These are phyloP conservation scores for Thecaphora frezii DNA, from an alignment of 1,284 basidiomycete species.

Conservation along the genomic window DNA sequence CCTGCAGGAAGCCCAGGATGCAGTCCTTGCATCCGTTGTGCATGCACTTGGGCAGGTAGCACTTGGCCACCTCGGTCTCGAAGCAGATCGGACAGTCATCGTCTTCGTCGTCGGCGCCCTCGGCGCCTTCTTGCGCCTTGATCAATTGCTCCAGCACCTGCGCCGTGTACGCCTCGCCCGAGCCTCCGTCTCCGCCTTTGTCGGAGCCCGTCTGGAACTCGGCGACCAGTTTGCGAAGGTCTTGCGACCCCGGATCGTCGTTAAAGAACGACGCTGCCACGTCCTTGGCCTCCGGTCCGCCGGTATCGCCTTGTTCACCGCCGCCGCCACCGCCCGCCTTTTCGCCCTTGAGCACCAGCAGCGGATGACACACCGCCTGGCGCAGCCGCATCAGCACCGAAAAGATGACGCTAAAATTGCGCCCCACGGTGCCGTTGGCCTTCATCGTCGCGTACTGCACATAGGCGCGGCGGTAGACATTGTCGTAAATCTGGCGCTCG, in stretches of 20 bases:
- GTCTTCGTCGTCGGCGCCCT: slow-evolving; percentile 12
- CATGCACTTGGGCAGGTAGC: slow-evolving; percentile 58
- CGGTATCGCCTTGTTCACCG: slow-evolving; percentile 6
- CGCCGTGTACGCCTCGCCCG: slow-evolving; percentile 13
- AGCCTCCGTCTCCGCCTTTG: slow-evolving; percentile 5
- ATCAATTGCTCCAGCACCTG: slow-evolving; percentile 35
- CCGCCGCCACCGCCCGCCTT: slow-evolving; percentile 14
- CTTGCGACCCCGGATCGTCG: slow-evolving; percentile 6
- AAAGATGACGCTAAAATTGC: slow-evolving; percentile 60
- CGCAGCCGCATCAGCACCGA: slow-evolving; percentile 61
- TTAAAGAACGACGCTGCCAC: slow-evolving; percentile 9
- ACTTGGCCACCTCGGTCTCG: slow-evolving; percentile 46
- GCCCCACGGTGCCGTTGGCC: slow-evolving; percentile 44
- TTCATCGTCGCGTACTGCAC: slow-evolving; percentile 46
- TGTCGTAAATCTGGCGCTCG: slow-evolving; percentile 60
- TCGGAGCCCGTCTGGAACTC: slow-evolving; percentile 29
- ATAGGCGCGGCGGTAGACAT: slow-evolving; percentile 53
- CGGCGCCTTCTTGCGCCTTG: slow-evolving; percentile 16
- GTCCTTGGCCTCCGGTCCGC: slow-evolving; percentile 18
- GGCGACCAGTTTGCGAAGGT: slow-evolving; percentile 37
- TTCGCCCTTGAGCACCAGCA: slow-evolving; percentile 54
- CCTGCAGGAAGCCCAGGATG: slow-evolving; percentile 70
- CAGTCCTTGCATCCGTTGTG: slow-evolving; percentile 73
- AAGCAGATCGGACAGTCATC: slow-evolving; percentile 59
- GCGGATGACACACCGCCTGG: slow-evolving; percentile 61